Evolutionary conservation across 2,329 filamentous ascomycete species (phyloP), one percentile per base, ranked within the genome.

Genomic region (Magnaporthales sp.): DNA sequence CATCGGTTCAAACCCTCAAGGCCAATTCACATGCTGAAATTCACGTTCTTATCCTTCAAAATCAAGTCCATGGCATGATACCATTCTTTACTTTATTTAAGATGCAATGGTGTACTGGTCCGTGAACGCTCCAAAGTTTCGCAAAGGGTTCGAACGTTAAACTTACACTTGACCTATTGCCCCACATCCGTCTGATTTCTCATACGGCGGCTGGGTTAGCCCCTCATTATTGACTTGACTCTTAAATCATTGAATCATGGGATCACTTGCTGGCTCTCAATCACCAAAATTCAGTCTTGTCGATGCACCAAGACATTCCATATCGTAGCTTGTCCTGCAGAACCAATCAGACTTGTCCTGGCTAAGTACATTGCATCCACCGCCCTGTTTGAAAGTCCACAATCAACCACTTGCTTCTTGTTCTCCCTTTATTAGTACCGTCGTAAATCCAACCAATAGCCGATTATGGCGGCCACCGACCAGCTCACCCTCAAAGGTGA

Each of bases 401-500:
- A 46, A 6, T n/a, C 38, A 46, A 1, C 38, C 19, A 46, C 2
- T 19, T 46, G 15, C 38, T 46, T 38, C 11, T 38, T 38, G 4
- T 11, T 15, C 19, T 38, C 13, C 51, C 46, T 22, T 10, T 26
- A 11, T 58, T 22, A 24, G 22, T 10, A 8, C 9, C 2, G 4
- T 22, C 51, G 24, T 19, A n/a, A n/a, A n/a, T n/a, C 1, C 51
- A 13, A 54, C 51, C 7, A 56, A 9, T 4, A 3, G 10, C n/a
- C 24, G n/a, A 58, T 6, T 22, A 58, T 58, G 54, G 56, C 38
- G n/a, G 38, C 56, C 26, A 27, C 56, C 4, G 56, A 60, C 26
- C 56, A 60, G 56, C 56, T 60, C 56, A 60, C 56, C 56, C 24
- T 64, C 19, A 46, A 38, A 69, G 82, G 82, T 76, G 75, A 75